Percentiles rank a stretch among this genome's conserved stretches.
These are phyloP conservation scores for Cenchrus fungigraminus DNA, from an alignment of 176 grass and related monocot genomes.

Conservation along the genomic window DNA sequence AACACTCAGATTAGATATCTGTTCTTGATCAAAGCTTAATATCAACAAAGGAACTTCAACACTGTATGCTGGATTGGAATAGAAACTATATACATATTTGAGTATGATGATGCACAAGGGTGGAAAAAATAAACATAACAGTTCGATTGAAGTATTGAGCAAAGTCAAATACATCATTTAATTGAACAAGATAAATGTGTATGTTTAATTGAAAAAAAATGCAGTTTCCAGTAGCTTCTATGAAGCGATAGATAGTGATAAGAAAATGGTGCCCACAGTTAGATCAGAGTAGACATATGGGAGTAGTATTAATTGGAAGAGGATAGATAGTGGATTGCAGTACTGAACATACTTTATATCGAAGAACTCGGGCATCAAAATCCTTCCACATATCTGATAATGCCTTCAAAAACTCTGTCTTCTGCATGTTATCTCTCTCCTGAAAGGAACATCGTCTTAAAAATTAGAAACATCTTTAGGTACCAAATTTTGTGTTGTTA, in stretches of 20 bases:
- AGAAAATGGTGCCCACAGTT: conserved; percentile 14
- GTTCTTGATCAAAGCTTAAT: conserved; percentile 15
- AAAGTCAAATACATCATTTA: too few species aligned
- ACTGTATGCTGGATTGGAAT: neutral
- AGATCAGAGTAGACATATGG: neutral
- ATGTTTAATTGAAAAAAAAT: too few species aligned
- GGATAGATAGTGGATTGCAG: conserved; percentile 34
- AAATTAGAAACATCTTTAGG: conserved; percentile 21
- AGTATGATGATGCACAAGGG: too few species aligned
- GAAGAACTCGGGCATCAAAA: conserved; percentile 91
- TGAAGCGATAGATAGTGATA: neutral
- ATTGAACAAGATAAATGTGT: too few species aligned
- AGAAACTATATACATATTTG: too few species aligned
- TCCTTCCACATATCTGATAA: conserved; percentile 99
- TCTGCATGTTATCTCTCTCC: conserved; percentile 99
- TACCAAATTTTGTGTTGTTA: conserved; percentile 22
- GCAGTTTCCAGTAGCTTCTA: conserved; percentile 1
- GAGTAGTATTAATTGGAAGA: neutral
- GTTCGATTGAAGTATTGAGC: too few species aligned
- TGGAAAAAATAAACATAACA: too few species aligned
- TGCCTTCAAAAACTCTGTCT: conserved; percentile 98
- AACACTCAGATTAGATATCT: conserved; percentile 16
- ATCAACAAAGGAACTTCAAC: neutral
- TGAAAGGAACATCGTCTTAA: conserved; percentile 46
- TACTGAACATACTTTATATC: conserved; percentile 76